A percentile compares a stretch with the other conserved stretches of the same genome.
Evolutionary conservation across 768 basidiomycete species (phyloP).

Genomic region (Royoungia palumana): DNA sequence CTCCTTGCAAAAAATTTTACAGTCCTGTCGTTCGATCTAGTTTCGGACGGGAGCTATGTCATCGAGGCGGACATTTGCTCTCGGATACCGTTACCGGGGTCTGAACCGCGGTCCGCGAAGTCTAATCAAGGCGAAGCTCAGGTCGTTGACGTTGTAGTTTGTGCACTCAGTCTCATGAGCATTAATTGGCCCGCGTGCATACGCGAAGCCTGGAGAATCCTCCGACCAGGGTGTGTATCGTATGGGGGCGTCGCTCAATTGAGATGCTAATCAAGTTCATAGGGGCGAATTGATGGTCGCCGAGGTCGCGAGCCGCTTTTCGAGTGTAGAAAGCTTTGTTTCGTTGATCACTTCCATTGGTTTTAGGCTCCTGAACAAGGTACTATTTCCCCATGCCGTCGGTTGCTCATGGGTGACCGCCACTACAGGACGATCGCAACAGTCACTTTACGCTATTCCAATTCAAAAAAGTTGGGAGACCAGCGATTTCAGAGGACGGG

Average conservation of each 20-base stretch:
- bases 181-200: constrained; percentile 94
- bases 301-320: constrained; percentile 85
- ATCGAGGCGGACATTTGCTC: constrained; percentile 87
- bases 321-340: constrained; percentile 62
- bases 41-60: constrained; percentile 72
- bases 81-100: constrained; percentile 81
- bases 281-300: constrained; percentile 86
- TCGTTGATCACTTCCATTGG: constrained; percentile 64
- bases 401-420: background rate
- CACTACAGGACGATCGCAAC: constrained; percentile 67
- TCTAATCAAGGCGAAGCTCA: constrained; percentile 57
- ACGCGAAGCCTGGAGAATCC: constrained; percentile 83
- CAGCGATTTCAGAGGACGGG: constrained; percentile 49
- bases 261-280: constrained; percentile 9
- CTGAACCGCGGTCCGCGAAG: constrained; percentile 43
- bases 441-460: constrained; percentile 85
- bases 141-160: constrained; percentile 88
- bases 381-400: constrained; percentile 24
- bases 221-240: constrained; percentile 69
- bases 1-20: constrained; percentile 65
- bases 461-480: constrained; percentile 60
- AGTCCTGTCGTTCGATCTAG: constrained; percentile 78
- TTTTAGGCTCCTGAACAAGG: constrained; percentile 70
- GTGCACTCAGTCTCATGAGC: constrained; percentile 95
- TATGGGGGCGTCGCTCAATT: background rate